A percentile compares a stretch with the other conserved stretches of the same genome.
Evolutionary conservation across 2,329 filamentous ascomycete species (phyloP).

Genomic region (Penicillium aurantiogriseum): DNA sequence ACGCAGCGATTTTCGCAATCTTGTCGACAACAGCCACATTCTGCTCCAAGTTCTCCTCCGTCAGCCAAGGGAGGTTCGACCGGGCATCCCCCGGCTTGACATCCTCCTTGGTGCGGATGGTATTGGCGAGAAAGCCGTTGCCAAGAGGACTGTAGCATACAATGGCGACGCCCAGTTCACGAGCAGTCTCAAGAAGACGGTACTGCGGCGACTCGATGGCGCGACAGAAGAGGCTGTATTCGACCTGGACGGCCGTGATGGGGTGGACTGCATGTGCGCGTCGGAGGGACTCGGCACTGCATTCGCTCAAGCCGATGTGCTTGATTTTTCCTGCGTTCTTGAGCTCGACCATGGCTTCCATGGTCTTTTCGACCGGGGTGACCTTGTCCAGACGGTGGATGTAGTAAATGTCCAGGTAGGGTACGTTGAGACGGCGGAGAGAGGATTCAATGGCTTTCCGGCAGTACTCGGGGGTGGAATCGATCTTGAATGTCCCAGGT

Average conservation of each 20-base stretch:
- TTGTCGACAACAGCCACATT: background rate
- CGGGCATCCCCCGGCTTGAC: background rate
- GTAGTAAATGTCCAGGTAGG: background rate
- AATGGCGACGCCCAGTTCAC: background rate
- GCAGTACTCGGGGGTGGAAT: background rate
- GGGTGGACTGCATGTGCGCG: background rate
- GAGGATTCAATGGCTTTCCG: background rate
- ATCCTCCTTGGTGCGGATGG: background rate
- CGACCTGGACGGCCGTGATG: background rate
- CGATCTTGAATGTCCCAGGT: background rate
- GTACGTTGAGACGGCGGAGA: background rate
- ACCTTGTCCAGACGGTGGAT: background rate
- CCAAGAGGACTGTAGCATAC: background rate
- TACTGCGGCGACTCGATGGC: background rate
- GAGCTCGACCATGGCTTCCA: background rate
- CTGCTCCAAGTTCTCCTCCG: background rate
- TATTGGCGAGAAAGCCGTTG: background rate
- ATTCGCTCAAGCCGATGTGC: background rate
- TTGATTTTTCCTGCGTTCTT: background rate
- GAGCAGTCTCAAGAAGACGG: background rate
- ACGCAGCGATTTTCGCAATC: background rate
- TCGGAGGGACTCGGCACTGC: background rate
- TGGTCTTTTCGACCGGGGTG: background rate
- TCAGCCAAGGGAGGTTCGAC: background rate
- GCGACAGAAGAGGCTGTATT: background rate